phyloP scores from a whole-genome alignment of 371 early-diverging fungal genomes.

The Basidiobolus meristosporus region DNA sequence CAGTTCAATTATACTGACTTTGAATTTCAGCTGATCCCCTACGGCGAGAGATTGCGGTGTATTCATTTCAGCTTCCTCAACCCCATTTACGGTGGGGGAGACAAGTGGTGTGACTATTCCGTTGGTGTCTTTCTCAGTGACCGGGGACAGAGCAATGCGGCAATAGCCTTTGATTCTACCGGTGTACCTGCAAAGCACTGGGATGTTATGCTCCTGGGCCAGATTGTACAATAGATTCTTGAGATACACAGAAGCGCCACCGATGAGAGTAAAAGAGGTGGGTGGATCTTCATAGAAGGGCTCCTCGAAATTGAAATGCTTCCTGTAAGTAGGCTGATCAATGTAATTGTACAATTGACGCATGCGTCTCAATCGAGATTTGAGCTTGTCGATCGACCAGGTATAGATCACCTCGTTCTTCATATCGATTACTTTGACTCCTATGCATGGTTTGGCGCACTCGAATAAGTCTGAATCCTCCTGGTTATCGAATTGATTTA shows the following conservation, averaged over 20 bases:
- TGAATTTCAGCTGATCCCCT: conserved; percentile 44
- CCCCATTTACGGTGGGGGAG: no score
- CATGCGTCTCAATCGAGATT: conserved; percentile 49
- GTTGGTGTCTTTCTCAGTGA: background rate
- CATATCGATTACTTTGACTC: conserved; percentile 48
- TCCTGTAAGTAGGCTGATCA: conserved; percentile 44
- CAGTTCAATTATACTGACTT: conserved; percentile 44
- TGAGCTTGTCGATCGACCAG: conserved; percentile 56
- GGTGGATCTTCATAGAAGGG: conserved; percentile 51
- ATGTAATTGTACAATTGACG: conserved; percentile 50
- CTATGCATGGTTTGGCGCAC: conserved; percentile 33
- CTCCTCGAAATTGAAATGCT: conserved; percentile 57
- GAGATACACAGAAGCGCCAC: conserved; percentile 26
- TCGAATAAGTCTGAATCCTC: conserved; percentile 26
- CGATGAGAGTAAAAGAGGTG: conserved; percentile 41
- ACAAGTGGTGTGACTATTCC: no score
- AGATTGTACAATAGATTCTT: conserved; percentile 23
- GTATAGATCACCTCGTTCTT: conserved; percentile 44
- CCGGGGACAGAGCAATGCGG: conserved; percentile 17
- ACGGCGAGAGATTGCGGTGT: no score
- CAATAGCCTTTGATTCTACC: conserved; percentile 26
- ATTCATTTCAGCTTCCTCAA: no score
- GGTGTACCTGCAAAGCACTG: conserved; percentile 31
- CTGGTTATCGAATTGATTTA: conserved; percentile 29
- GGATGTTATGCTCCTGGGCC: conserved; percentile 19